Evolutionary conservation across 768 basidiomycete genomes (phyloP).

Genomic region (Lactarius psammicola): DNA sequence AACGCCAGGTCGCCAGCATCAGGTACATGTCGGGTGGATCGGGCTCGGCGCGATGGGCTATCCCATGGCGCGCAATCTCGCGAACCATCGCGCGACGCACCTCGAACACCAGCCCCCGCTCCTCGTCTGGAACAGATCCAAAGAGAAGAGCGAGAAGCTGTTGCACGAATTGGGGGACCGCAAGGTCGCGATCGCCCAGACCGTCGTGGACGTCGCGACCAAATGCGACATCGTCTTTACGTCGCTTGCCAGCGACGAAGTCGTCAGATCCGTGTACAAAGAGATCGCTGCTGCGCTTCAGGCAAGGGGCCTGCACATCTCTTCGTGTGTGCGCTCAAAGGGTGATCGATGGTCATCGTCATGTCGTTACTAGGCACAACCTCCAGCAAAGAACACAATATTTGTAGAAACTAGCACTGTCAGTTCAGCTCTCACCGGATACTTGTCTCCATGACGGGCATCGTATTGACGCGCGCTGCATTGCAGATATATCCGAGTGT

Average conservation of each 20-base stretch:
- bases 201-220: constrained; percentile 24
- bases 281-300: constrained; percentile 58
- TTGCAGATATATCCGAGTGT: constrained; percentile 54
- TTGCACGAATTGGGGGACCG: constrained; percentile 53
- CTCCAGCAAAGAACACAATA: constrained; percentile 57
- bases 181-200: constrained; percentile 52
- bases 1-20: constrained; percentile 42
- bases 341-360: background rate
- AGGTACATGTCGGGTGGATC: constrained; percentile 47
- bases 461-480: constrained; percentile 8
- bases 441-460: background rate
- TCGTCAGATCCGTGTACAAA: constrained; percentile 60
- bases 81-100: constrained; percentile 46
- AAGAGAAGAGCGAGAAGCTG: constrained; percentile 57
- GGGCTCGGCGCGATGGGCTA: constrained; percentile 69
- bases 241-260: constrained; percentile 68
- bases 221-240: constrained; percentile 71
- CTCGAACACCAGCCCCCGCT: constrained; percentile 48
- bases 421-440: constrained; percentile 32
- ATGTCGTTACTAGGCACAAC: constrained; percentile 30
- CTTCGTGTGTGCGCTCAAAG: background rate
- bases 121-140: constrained; percentile 74
- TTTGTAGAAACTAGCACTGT: constrained; percentile 88
- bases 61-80: constrained; percentile 78
- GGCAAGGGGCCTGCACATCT: constrained; percentile 38